Evolutionary conservation across 2,329 filamentous ascomycete species (phyloP), one percentile per base, ranked within the genome.

Genomic region (Botrytis cinerea): DNA sequence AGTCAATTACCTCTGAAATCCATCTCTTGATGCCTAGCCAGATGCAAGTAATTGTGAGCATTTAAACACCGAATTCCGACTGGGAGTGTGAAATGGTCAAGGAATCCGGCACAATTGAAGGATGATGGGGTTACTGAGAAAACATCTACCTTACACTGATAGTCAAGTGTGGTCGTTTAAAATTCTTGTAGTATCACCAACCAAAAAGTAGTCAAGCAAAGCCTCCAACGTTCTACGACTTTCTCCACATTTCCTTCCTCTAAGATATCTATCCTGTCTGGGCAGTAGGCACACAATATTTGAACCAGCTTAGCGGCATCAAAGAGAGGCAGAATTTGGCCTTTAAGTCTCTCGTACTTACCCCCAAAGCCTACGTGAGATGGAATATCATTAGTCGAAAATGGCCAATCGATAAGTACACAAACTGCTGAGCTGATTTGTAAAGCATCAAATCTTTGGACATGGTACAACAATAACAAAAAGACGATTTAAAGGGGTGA

Each of bases 161-260:
- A 54, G 5, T 16, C 25, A 54, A n/a, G 25, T 54, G 12, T 28
- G 48, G 14, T n/a, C n/a, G 5, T n/a, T 7, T 2, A 12, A 16
- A 8, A 16, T 16, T 6, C 48, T n/a, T 14, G 5, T 25, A 22
- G 22, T 6, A n/a, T 51, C 8, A 51, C 22, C 22, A 2, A 4
- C 25, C 12, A 16, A 8, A 16, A 2, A 25, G 48, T 54, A 54
- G 48, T 28, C 48, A 16, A 28, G 25, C 48, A 28, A 7, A 16
- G 25, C 12, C 48, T 16, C 48, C 4, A 54, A 54, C 5, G n/a
- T 12, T 28, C 48, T 25, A 16, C 9, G 4, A 28, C 25, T 28
- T 28, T 54, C 1, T 8, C n/a, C 25, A 5, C 25, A 7, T 6
- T n/a, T n/a, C 10, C 32, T 16, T n/a, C 6, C 2, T 1, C 0